Conservation (phyloP, 2,329 filamentous ascomycete genomes). For the Phyllosticta citriasiana region DNA sequence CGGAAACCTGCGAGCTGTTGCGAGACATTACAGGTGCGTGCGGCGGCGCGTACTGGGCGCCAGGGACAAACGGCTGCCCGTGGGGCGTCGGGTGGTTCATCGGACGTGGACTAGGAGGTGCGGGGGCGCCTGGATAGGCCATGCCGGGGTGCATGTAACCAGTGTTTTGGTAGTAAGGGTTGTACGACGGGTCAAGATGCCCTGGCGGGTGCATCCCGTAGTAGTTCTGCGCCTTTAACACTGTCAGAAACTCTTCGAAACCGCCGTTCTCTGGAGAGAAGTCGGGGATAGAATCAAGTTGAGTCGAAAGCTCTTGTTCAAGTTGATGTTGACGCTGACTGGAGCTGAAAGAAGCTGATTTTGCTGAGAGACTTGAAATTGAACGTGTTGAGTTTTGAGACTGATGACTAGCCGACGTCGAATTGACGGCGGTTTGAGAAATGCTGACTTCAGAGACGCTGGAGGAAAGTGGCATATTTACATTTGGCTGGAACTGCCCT, state of each 20-base stretch:
- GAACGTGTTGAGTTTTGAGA: constrained; percentile 12
- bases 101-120: constrained; percentile 36
- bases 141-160: constrained; percentile 35
- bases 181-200: constrained; percentile 28
- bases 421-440: constrained; percentile 13
- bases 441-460: constrained; percentile 14
- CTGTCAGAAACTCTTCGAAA: constrained; percentile 65
- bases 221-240: constrained; percentile 54
- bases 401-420: neutral
- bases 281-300: constrained; percentile 38
- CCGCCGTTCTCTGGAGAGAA: constrained; percentile 59
- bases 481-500: constrained; percentile 49
- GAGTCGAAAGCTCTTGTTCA: constrained; percentile 15
- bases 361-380: constrained; percentile 21
- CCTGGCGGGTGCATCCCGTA: constrained; percentile 46
- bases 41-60: constrained; percentile 42
- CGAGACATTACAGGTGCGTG: constrained; percentile 68
- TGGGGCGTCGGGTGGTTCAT: constrained; percentile 39
- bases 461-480: constrained; percentile 44
- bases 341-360: constrained; percentile 2
- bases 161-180: constrained; percentile 31
- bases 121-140: constrained; percentile 22
- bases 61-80: constrained; percentile 39
- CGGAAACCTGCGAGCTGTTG: constrained; percentile 45
- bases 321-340: neutral